These are phyloP conservation scores for Pseudocercospora fijiensis DNA, from an alignment of 2,329 filamentous ascomycete species.

Conservation along the genomic window DNA sequence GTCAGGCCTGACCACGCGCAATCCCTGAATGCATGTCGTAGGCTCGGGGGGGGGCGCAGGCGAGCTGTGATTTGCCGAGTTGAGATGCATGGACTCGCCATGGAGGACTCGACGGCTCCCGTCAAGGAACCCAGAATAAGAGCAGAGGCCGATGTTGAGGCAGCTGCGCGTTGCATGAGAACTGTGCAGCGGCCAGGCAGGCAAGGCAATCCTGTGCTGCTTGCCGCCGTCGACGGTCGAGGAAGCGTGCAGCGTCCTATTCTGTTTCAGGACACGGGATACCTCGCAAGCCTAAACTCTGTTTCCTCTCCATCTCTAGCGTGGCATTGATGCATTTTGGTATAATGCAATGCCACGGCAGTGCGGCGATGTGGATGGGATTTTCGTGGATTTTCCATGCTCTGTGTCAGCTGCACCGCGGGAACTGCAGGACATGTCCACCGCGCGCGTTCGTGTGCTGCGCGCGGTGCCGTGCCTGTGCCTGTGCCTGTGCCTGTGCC, in stretches of 20 bases:
- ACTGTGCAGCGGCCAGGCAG: not conserved
- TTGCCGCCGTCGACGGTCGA: constrained; percentile 2
- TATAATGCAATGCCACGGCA: not conserved
- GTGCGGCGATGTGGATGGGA: not conserved
- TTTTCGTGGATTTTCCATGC: not conserved
- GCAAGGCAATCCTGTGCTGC: not conserved
- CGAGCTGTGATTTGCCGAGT: constrained; percentile 2
- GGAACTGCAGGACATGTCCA: not conserved
- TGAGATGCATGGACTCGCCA: constrained; percentile 6
- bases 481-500: too few species aligned
- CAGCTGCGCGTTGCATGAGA: not conserved
- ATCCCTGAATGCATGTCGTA: constrained; percentile 1
- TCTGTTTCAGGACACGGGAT: constrained; percentile 1
- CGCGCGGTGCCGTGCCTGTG: not conserved
- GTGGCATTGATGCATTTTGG: not conserved
- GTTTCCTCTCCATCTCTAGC: not conserved
- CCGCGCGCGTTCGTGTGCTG: constrained; percentile 1
- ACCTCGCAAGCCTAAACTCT: not conserved
- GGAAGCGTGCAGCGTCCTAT: not conserved
- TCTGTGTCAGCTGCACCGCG: not conserved
- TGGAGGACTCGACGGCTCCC: not conserved
- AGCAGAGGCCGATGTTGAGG: constrained; percentile 1
- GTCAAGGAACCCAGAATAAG: not conserved
- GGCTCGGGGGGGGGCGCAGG: not conserved
- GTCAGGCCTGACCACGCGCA: constrained; percentile 4